Evolutionary conservation across 192 early-diverging fungal species (phyloP), one percentile per base, ranked within the genome.

Genomic region (Podila verticillata): DNA sequence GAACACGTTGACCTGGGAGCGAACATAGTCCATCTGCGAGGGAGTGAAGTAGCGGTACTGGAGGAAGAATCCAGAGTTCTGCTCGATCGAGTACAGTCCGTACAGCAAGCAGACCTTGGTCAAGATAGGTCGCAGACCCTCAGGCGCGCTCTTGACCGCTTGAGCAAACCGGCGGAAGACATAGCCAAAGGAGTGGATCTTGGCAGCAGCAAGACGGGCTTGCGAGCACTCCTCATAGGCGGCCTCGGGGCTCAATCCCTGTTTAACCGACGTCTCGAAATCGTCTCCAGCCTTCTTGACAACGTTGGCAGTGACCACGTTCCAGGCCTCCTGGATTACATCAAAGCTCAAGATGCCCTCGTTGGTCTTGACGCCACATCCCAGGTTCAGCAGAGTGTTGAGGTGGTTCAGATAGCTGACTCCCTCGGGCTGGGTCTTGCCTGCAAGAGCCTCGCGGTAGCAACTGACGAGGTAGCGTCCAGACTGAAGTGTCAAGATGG

Each of bases 211-310:
- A 39, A 96, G 84, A 71, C 95, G 91, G 17, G 93, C 87, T 29
- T 92, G 91, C 22, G 95, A 92, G 85, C 93, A 96, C 67, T 91
- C 86, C 78, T 96, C 95, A 81, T 95, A 95, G 9, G 94, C 92
- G 61, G 87, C 89, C 74, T 96, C 94, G 61, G 91, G 89, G 83
- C 82, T 88, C 64, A 92, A 57, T 4, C 93, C 94, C 54, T 85
- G 83, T 59, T 85, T 88, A 26, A 91, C 61, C 24, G 83, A 89
- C 0, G 74, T 75, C 72, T 94, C 90, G 85, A 95, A 95, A 66
- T 93, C 93, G 59, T 91, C 82, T 31, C 91, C 93, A 39, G 95
- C 93, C 81, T 89, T 91, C 83, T 89, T 84, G 56, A 96, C 93
- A n/a, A 93, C 93, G 66, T 92, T 92, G 57, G 91, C 95, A 26